A percentile compares a stretch with the other conserved stretches of the same genome.
phyloP scores from a whole-genome alignment of 129 eudicot genomes.

The carrot (Daucus carota) region DNA sequence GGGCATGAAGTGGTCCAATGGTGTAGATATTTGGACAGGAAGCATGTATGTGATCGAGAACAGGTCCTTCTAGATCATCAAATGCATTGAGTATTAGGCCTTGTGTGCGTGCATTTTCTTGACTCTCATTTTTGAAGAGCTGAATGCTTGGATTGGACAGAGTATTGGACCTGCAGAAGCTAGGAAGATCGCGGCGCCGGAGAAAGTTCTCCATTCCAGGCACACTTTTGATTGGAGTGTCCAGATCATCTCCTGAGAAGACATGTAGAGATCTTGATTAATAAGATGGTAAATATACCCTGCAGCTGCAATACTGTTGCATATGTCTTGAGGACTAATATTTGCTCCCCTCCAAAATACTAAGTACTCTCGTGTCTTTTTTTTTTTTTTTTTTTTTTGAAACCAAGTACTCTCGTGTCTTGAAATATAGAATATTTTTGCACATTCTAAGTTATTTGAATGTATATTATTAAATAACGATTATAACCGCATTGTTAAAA shows the following conservation, averaged over 20 bases:
- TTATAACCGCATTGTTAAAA: too few species aligned
- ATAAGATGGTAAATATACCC: background rate
- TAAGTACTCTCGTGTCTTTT: too few species aligned
- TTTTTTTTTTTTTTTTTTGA: too few species aligned
- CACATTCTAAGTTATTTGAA: too few species aligned
- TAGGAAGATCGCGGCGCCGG: constrained; percentile 34
- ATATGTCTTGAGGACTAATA: too few species aligned
- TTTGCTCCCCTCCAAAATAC: too few species aligned
- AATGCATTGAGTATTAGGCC: constrained; percentile 48
- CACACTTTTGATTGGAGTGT: constrained; percentile 16
- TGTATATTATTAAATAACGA: too few species aligned
- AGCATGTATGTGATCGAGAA: constrained; percentile 18
- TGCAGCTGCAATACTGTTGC: background rate
- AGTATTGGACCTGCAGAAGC: constrained; percentile 18
- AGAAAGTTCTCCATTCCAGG: constrained; percentile 32
- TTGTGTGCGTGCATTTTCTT: constrained; percentile 17
- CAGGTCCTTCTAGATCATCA: constrained; percentile 38
- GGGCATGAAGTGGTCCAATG: constrained; percentile 43
- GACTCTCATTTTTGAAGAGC: constrained; percentile 14
- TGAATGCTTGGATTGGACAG: constrained; percentile 8
- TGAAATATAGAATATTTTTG: too few species aligned
- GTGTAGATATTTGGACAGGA: constrained; percentile 23
- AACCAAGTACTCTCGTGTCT: too few species aligned
- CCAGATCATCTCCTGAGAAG: constrained; percentile 15
- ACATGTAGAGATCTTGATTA: background rate